Evolutionary conservation across 2,329 filamentous ascomycete species (phyloP), one percentile per base, ranked within the genome.

Genomic region (Cercospora sp.): DNA sequence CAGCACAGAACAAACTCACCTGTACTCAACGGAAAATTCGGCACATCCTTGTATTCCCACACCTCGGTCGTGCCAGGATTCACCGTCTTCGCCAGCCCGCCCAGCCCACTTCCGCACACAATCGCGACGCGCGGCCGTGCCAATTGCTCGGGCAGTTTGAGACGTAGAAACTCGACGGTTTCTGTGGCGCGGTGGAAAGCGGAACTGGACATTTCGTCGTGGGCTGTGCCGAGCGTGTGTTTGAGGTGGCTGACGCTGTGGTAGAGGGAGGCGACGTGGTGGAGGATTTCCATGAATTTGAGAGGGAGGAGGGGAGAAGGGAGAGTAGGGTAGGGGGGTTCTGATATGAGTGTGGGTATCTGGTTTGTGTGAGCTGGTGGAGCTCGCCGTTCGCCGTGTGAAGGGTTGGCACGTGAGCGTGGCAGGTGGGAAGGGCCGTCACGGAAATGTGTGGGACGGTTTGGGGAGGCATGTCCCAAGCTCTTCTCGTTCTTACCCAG

Each of bases 91-190:
- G 84, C 86, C 39, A 90, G 82, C 1, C 87, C 87, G 48, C 87
- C 87, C 8, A 90, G 79, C 3, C 88, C 88, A 60, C 87, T 89
- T 33, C 88, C 88, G 75, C 88, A 90, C 26, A 90, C 84, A 65
- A 90, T 87, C 45, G 87, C 88, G 69, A 90, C 83, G 66, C 82
- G 81, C 10, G 88, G 88, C 55, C 67, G 69, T 2, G 79, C 77
- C 64, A 84, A 81, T n/a, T 88, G 76, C 16, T 76, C 68, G 16
- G 87, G 86, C n/a, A 89, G 76, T 58, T 79, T 79, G 23, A 79
- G 75, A 60, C 80, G 82, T 23, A 90, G 77, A 72, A 83, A 85
- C 16, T 79, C 73, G 63, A 81, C 81, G 1, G 87, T 85, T 72
- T 87, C 85, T 53, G 75, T 79, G 7, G 83, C 83, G 16, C 79